Conservation (phyloP, 768 basidiomycete species). For the Amanita muscaria region DNA sequence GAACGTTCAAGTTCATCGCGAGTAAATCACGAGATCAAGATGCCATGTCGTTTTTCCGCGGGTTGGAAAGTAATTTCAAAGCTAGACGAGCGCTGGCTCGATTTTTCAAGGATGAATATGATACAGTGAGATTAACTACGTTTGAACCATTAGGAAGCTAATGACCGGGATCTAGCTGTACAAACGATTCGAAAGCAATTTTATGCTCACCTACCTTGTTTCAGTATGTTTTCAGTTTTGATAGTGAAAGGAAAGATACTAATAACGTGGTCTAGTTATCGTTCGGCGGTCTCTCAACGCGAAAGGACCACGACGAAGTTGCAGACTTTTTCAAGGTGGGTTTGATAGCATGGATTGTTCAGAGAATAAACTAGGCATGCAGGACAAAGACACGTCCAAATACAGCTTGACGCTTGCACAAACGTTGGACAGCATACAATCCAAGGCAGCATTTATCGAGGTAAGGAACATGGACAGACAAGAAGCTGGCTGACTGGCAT, state of each 20-base stretch:
- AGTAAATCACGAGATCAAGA: constrained; percentile 52
- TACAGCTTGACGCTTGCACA: constrained; percentile 59
- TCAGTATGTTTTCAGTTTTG: constrained; percentile 30
- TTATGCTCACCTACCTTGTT: constrained; percentile 44
- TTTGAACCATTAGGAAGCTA: neutral
- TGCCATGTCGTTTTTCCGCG: constrained; percentile 53
- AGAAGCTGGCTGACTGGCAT: neutral
- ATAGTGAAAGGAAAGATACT: neutral
- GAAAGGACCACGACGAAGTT: constrained; percentile 54
- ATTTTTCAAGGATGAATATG: constrained; percentile 67
- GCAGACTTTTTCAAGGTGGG: constrained; percentile 71
- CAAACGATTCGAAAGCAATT: constrained; percentile 66
- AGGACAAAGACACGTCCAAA: constrained; percentile 65
- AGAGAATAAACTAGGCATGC: constrained; percentile 13
- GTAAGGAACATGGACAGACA: constrained; percentile 23
- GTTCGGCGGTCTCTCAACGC: constrained; percentile 45
- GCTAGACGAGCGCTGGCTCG: constrained; percentile 44
- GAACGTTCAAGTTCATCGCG: constrained; percentile 55
- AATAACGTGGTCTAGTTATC: constrained; percentile 19
- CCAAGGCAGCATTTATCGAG: constrained; percentile 53
- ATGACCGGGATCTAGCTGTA: constrained; percentile 33
- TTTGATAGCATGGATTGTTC: constrained; percentile 2
- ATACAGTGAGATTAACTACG: constrained; percentile 34
- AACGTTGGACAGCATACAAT: constrained; percentile 56
- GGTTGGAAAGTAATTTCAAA: constrained; percentile 45